A percentile compares a stretch with the other conserved stretches of the same genome.
Evolutionary conservation across 202 grass and related monocot species (phyloP).

Genomic region (Musa balbisiana): DNA sequence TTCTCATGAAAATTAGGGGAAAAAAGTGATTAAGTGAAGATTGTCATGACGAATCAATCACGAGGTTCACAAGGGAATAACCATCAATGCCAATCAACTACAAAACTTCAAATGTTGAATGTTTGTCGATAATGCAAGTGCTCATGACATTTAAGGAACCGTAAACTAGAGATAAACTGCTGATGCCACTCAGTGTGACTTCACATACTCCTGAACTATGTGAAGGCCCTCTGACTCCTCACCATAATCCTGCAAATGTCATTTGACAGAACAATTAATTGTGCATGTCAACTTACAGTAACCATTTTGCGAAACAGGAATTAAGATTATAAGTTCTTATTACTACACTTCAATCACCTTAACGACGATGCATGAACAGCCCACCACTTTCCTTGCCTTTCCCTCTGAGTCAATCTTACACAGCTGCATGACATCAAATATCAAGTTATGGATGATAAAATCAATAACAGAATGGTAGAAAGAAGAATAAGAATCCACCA

Average conservation of each 20-base stretch:
- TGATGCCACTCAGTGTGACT: not conserved
- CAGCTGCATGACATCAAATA: not conserved
- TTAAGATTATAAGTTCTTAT: not conserved
- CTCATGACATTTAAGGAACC: not conserved
- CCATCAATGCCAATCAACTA: no score
- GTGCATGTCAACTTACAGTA: not conserved
- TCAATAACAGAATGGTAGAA: no score
- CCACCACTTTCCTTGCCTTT: conserved; percentile 10
- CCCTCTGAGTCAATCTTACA: conserved; percentile 9
- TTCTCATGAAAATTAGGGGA: no score
- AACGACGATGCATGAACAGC: conserved; percentile 1
- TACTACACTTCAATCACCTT: not conserved
- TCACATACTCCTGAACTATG: conserved; percentile 5
- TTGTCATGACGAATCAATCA: no score
- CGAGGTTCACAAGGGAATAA: no score
- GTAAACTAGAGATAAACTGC: not conserved
- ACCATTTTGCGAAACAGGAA: no score
- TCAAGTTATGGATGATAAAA: no score
- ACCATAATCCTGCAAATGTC: not conserved
- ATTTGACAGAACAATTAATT: no score
- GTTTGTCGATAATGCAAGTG: no score
- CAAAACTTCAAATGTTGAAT: no score
- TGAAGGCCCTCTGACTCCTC: conserved; percentile 3
- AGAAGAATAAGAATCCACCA: no score
- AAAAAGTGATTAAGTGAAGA: no score